These are phyloP conservation scores for Naematelia aurantialba DNA, from an alignment of 768 basidiomycete genomes.

Conservation along the genomic window DNA sequence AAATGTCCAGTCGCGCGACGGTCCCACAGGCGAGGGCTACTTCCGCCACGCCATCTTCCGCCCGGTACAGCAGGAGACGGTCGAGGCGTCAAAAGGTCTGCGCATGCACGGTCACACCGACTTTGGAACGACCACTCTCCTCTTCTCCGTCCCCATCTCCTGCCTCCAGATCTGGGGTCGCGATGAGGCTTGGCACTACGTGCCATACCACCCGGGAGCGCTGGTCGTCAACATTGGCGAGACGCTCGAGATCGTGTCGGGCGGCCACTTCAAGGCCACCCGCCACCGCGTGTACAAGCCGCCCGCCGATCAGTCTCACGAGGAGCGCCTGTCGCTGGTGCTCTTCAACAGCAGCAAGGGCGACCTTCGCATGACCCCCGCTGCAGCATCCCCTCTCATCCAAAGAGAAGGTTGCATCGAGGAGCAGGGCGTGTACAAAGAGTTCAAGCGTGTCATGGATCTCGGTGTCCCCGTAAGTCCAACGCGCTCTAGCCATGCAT, in stretches of 20 bases:
- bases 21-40: conserved; percentile 25
- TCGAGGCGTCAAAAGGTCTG: conserved; percentile 15
- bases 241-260: conserved; percentile 33
- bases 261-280: conserved; percentile 27
- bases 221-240: conserved; percentile 46
- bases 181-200: conserved; percentile 39
- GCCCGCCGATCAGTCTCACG: conserved; percentile 23
- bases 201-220: conserved; percentile 32
- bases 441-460: conserved; percentile 40
- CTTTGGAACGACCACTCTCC: conserved; percentile 30
- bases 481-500: neutral
- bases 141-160: conserved; percentile 40
- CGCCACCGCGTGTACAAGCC: conserved; percentile 27
- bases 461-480: conserved; percentile 37
- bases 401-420: conserved; percentile 45
- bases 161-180: conserved; percentile 39
- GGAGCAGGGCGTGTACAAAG: conserved; percentile 43
- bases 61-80: conserved; percentile 10
- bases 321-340: conserved; percentile 31
- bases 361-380: conserved; percentile 32
- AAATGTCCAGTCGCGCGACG: conserved; percentile 27
- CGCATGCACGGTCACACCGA: conserved; percentile 33
- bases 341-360: conserved; percentile 26
- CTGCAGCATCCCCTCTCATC: conserved; percentile 38
- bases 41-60: conserved; percentile 23